Conservation (phyloP, 2,329 filamentous ascomycete genomes). For the Aspergillus melleus region DNA sequence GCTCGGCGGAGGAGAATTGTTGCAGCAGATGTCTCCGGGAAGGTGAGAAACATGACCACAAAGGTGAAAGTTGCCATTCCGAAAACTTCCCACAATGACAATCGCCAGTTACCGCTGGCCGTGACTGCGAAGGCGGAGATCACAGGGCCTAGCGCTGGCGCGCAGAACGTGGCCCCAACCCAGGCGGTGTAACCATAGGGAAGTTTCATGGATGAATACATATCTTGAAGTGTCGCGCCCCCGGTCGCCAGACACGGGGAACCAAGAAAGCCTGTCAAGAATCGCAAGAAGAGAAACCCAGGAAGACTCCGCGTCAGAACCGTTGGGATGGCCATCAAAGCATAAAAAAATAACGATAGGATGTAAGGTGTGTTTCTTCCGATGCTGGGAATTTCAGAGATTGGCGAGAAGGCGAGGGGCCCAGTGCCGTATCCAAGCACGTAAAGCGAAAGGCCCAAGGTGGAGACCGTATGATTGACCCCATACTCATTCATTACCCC, state of each 20-base stretch:
- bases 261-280: conserved; percentile 58
- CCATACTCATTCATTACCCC: conserved; percentile 41
- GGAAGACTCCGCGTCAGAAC: conserved; percentile 50
- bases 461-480: conserved; percentile 50
- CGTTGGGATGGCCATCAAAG: conserved; percentile 53
- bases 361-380: conserved; percentile 51
- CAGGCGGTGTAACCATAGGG: conserved; percentile 52
- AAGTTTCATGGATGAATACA: not conserved
- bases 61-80: conserved; percentile 39
- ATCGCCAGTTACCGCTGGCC: conserved; percentile 47
- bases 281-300: conserved; percentile 54
- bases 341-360: conserved; percentile 58
- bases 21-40: conserved; percentile 58
- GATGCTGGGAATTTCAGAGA: conserved; percentile 62
- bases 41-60: conserved; percentile 52
- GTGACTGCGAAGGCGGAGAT: conserved; percentile 59
- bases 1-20: conserved; percentile 57
- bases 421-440: conserved; percentile 65
- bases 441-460: conserved; percentile 63
- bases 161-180: conserved; percentile 53
- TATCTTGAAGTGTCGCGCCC: conserved; percentile 45
- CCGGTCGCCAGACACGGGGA: conserved; percentile 6
- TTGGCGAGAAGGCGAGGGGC: conserved; percentile 63
- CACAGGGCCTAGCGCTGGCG: conserved; percentile 56
- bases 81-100: conserved; percentile 47